Percentiles rank a stretch among this genome's conserved stretches.
phyloP scores from a whole-genome alignment of 441 rosid species.

The Corymbia citriodora region DNA sequence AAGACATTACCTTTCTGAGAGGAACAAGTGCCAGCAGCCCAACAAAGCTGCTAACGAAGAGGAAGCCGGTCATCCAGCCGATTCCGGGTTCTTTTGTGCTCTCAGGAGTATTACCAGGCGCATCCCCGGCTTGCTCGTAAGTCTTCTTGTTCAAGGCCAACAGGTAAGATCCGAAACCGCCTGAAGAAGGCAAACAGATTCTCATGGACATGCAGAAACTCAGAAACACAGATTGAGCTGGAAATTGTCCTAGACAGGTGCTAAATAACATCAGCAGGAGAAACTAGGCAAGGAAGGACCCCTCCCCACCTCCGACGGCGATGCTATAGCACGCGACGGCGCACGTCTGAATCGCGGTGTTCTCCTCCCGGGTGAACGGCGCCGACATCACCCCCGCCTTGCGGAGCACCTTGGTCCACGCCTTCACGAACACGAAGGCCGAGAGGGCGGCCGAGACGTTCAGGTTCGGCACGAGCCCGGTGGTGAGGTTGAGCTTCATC shows the following conservation, averaged over 20 bases:
- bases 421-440: neutral
- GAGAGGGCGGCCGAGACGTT: neutral
- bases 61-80: neutral
- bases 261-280: neutral
- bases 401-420: neutral
- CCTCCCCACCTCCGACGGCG: neutral
- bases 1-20: neutral
- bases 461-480: neutral
- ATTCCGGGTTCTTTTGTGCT: neutral
- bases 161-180: neutral
- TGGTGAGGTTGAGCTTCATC: neutral
- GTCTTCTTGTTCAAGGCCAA: neutral
- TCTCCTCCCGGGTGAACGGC: neutral
- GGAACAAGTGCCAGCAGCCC: neutral
- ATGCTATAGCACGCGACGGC: neutral
- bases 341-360: neutral
- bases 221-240: neutral
- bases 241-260: neutral
- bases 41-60: neutral
- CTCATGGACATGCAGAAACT: neutral
- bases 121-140: neutral
- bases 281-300: neutral
- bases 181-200: neutral
- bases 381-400: neutral
- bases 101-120: neutral